Percentiles rank a stretch among this genome's conserved stretches.
Conservation (phyloP, 1,284 basidiomycete genomes). For the Pseudozyma sp. region DNA sequence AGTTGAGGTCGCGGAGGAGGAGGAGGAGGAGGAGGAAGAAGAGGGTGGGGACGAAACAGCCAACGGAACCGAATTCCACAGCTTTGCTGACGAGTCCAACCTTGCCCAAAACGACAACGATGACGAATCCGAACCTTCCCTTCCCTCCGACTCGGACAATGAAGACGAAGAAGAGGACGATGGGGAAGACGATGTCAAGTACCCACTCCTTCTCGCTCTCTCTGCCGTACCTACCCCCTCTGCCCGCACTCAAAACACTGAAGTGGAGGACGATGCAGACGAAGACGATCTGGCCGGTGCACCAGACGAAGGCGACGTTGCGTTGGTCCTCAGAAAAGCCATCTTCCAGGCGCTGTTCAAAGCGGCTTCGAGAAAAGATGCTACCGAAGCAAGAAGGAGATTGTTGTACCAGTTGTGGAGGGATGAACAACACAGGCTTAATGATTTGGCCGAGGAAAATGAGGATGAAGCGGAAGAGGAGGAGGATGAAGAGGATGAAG, state of each 20-base stretch:
- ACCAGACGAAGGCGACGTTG: constrained; percentile 15
- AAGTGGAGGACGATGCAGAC: constrained; percentile 12
- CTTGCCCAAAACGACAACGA: constrained; percentile 17
- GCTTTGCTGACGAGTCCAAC: constrained; percentile 31
- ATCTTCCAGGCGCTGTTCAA: constrained; percentile 79
- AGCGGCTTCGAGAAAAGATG: constrained; percentile 79
- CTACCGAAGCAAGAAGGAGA: constrained; percentile 81
- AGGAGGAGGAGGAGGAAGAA: constrained; percentile 21
- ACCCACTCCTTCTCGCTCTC: constrained; percentile 38
- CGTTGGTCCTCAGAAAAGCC: constrained; percentile 72
- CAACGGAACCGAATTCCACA: constrained; percentile 39
- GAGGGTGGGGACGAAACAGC: constrained; percentile 35
- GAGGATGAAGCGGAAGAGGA: constrained; percentile 6
- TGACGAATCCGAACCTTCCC: constrained; percentile 21
- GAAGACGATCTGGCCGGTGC: constrained; percentile 2
- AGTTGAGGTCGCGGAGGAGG: constrained; percentile 8
- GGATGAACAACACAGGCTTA: constrained; percentile 68
- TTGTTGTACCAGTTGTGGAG: constrained; percentile 86
- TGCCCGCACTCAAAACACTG: background rate
- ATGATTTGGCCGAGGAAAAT: constrained; percentile 10
- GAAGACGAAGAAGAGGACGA: constrained; percentile 17
- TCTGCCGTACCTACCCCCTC: constrained; percentile 32
- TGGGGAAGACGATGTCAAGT: constrained; percentile 28
- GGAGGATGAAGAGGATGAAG: background rate
- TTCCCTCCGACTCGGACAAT: background rate